Evolutionary conservation across 805 yeast genomes (phyloP).

Genomic region (Candida krabiensis): DNA sequence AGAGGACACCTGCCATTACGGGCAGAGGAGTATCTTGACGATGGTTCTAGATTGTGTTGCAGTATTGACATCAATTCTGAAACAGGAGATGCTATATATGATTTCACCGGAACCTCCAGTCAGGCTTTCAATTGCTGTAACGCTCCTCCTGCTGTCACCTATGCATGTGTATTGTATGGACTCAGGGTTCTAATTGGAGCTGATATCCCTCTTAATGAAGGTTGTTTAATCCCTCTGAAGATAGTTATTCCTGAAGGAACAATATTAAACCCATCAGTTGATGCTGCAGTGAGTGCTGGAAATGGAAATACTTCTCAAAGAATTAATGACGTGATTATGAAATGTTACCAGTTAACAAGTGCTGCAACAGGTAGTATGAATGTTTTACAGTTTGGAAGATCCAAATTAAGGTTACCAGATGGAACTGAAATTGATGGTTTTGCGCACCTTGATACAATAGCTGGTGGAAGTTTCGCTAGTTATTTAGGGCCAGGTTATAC

Average conservation of each 20-base stretch:
- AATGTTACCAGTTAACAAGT: slow-evolving; percentile 79
- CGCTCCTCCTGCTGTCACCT: slow-evolving; percentile 55
- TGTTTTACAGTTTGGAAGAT: slow-evolving; percentile 77
- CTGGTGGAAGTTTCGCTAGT: slow-evolving; percentile 57
- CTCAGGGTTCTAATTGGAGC: slow-evolving; percentile 47
- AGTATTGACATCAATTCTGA: slow-evolving; percentile 40
- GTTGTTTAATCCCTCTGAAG: slow-evolving; percentile 39
- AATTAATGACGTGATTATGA: slow-evolving; percentile 77
- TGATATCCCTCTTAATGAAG: slow-evolving; percentile 58
- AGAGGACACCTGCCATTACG: slow-evolving; percentile 34
- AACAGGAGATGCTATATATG: slow-evolving; percentile 47
- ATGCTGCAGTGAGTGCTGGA: slow-evolving; percentile 47
- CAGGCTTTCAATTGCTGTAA: slow-evolving; percentile 54
- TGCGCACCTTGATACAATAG: slow-evolving; percentile 56
- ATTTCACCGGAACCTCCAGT: slow-evolving; percentile 53
- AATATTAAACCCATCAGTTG: slow-evolving; percentile 40
- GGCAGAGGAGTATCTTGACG: slow-evolving; percentile 54
- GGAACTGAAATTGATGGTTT: slow-evolving; percentile 44
- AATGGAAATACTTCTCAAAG: slow-evolving; percentile 82
- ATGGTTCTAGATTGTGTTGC: slow-evolving; percentile 50
- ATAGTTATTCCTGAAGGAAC: slow-evolving; percentile 35
- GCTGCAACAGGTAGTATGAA: slow-evolving; percentile 92
- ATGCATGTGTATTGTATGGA: slow-evolving; percentile 54
- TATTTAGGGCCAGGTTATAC: slow-evolving; percentile 43
- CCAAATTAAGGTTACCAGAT: slow-evolving; percentile 40